Percentiles rank a stretch among this genome's conserved stretches.
Conservation (phyloP, 164 flowering plant genomes). For the Houttuynia cordata region DNA sequence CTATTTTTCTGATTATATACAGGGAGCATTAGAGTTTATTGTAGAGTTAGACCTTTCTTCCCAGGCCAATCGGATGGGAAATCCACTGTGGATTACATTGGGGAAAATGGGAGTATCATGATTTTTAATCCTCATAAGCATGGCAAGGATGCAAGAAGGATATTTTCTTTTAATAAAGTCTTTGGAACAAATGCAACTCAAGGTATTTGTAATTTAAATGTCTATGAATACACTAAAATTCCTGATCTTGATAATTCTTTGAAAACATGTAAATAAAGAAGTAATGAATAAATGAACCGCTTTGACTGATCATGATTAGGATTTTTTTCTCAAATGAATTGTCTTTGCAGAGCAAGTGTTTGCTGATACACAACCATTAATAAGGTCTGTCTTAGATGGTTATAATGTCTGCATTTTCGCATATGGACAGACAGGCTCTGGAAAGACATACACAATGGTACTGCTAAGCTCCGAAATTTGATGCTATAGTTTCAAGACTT, state of each 20-base stretch:
- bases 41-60: slow-evolving; percentile 79
- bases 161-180: slow-evolving; percentile 69
- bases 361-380: slow-evolving; percentile 66
- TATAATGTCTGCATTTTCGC: slow-evolving; percentile 92
- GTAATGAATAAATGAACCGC: neutral
- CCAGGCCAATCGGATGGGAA: slow-evolving; percentile 35
- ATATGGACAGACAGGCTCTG: slow-evolving; percentile 97
- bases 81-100: slow-evolving; percentile 68
- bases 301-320: no score
- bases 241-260: no score
- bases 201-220: slow-evolving; percentile 24
- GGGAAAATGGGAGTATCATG: slow-evolving; percentile 79
- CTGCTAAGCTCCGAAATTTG: no score
- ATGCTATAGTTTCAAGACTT: neutral
- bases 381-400: slow-evolving; percentile 85
- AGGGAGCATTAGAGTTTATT: slow-evolving; percentile 84
- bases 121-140: slow-evolving; percentile 64
- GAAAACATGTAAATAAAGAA: neutral
- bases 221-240: no score
- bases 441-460: slow-evolving; percentile 97
- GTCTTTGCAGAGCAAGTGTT: slow-evolving; percentile 62
- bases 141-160: slow-evolving; percentile 64
- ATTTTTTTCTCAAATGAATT: neutral
- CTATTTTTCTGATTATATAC: slow-evolving; percentile 7
- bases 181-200: slow-evolving; percentile 55